phyloP scores from a whole-genome alignment of 805 yeast species.

The Komagataella pastoris region DNA sequence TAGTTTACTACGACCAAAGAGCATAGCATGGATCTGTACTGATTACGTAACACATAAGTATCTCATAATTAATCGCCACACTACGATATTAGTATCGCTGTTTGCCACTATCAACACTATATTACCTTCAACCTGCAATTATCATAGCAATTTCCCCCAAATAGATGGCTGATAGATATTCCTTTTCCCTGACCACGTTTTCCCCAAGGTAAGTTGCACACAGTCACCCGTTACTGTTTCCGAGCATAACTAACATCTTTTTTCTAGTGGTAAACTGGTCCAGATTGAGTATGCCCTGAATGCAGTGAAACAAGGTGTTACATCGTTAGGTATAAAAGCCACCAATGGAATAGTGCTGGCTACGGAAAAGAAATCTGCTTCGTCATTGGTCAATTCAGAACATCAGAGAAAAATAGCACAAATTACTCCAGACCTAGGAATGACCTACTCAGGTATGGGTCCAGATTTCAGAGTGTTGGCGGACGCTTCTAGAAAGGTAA shows the following conservation, averaged over 20 bases:
- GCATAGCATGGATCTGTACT: neutral
- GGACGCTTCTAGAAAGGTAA: slow-evolving; percentile 85
- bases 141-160: neutral
- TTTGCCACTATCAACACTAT: neutral
- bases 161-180: slow-evolving; percentile 92
- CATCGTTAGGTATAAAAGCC: slow-evolving; percentile 87
- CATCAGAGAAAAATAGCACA: slow-evolving; percentile 65
- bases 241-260: slow-evolving; percentile 1
- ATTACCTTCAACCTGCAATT: neutral
- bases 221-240: neutral
- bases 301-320: slow-evolving; percentile 96
- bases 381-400: slow-evolving; percentile 64
- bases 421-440: slow-evolving; percentile 91
- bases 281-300: slow-evolving; percentile 97
- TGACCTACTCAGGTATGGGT: slow-evolving; percentile 97
- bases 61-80: neutral
- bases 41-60: neutral
- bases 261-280: slow-evolving; percentile 78
- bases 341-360: slow-evolving; percentile 95
- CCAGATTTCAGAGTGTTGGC: slow-evolving; percentile 94
- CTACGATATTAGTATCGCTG: neutral
- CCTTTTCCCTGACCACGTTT: slow-evolving; percentile 93
- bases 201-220: slow-evolving; percentile 69
- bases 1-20: slow-evolving; percentile 13
- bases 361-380: slow-evolving; percentile 83